Base-by-base conservation (phyloP, 2,329 filamentous ascomycete genomes). In the Colletotrichum agaves region DNA sequence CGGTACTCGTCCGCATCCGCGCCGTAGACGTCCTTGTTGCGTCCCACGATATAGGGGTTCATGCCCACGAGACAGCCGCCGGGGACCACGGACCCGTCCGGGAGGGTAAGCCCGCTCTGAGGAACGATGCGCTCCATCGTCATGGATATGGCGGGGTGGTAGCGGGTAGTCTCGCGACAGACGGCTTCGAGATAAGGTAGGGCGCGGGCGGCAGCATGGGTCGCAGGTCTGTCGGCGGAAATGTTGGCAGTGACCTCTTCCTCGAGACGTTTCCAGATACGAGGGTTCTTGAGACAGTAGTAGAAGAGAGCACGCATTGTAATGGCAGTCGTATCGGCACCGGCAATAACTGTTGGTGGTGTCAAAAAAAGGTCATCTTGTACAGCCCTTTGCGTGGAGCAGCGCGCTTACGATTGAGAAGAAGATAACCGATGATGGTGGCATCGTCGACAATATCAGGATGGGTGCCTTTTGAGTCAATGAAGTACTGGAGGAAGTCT, bases 121-220 rank as follows among this genome's bases (percentile, higher is more conserved):
- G 85, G 85, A 0, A 87, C 84, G 17, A 83, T 73, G 1, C 86
- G 83, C 72, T 87, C 83, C 15, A 88, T 77, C 4, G 81, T 73
- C 70, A 86, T 78, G 10, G 78, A 81, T 2, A 86, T 77, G 2
- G 78, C 79, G 1, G 85, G 84, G 69, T 86, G 83, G 11, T 86
- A 74, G 3, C 85, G 80, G 69, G 83, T 74, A 0, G 82, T 78
- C 72, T 89, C 87, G 19, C 81, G 82, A 19, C 88, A 78, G 2
- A 85, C 81, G 3, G 85, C 85, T 47, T 83, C 78, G 10, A 88
- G 79, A 71, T 86, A 84, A 17, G 75, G 77, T 11, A 80, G 75
- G 27, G 72, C 74, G 27, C 70, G 77, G 39, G 75, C 67, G 10
- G 77, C 76, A 2, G 63, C 71, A 47, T 80, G 74, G 4, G 64